Evolutionary conservation across 192 early-diverging fungal species (phyloP).

Genomic region (Coemansia sp.): DNA sequence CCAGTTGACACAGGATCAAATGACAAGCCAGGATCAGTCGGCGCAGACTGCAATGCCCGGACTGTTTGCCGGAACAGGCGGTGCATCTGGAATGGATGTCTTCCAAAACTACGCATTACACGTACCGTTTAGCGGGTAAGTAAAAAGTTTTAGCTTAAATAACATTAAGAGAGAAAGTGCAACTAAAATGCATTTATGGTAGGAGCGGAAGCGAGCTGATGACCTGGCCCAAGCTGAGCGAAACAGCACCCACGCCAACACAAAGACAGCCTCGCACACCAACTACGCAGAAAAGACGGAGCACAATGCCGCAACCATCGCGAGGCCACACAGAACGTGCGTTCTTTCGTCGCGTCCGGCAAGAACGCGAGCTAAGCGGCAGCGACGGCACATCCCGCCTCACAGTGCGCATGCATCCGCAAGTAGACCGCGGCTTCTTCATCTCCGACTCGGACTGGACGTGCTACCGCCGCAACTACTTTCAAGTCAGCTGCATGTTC

Average conservation of each 20-base stretch:
- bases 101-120: slow-evolving; percentile 37
- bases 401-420: slow-evolving; percentile 64
- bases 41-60: background rate
- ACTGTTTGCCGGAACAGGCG: background rate
- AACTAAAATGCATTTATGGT: background rate
- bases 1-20: too few relatives aligned
- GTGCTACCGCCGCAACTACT: slow-evolving; percentile 94
- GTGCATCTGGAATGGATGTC: slow-evolving; percentile 6
- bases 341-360: slow-evolving; percentile 68
- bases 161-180: background rate
- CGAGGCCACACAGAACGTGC: slow-evolving; percentile 18
- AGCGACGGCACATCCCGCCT: slow-evolving; percentile 63
- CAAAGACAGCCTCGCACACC: background rate
- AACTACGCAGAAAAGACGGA: slow-evolving; percentile 14
- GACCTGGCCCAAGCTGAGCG: slow-evolving; percentile 26
- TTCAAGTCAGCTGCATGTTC: slow-evolving; percentile 66
- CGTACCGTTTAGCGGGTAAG: slow-evolving; percentile 32
- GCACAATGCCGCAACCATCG: slow-evolving; percentile 19
- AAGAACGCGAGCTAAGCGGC: slow-evolving; percentile 64
- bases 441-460: slow-evolving; percentile 88
- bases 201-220: slow-evolving; percentile 11
- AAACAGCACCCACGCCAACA: background rate
- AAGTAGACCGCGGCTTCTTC: slow-evolving; percentile 93
- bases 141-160: background rate
- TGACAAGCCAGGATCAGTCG: background rate